Percentiles rank a stretch among this genome's conserved stretches.
Conservation (phyloP, 2,329 filamentous ascomycete genomes). For the Diaporthe amygdali region DNA sequence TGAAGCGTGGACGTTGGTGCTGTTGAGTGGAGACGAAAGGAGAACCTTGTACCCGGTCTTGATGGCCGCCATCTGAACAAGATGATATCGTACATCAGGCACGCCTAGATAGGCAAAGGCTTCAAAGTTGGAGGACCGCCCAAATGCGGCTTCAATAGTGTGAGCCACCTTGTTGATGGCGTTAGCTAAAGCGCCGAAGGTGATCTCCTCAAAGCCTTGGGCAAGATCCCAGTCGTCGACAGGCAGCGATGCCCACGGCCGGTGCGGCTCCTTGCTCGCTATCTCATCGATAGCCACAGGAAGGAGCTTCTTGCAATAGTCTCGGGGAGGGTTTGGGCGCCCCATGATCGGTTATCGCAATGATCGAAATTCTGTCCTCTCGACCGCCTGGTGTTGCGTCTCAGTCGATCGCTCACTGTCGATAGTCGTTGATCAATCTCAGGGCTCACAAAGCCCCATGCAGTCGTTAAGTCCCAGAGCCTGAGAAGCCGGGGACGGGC, state of each 20-base stretch:
- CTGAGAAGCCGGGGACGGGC: conserved; percentile 2
- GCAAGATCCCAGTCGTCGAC: conserved; percentile 29
- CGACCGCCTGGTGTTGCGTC: background rate
- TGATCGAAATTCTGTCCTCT: background rate
- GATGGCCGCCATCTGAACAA: conserved; percentile 28
- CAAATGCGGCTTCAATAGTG: conserved; percentile 25
- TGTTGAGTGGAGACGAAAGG: conserved; percentile 30
- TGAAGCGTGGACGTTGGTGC: conserved; percentile 23
- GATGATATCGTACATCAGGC: conserved; percentile 29
- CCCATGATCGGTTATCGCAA: background rate
- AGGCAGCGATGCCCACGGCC: conserved; percentile 29
- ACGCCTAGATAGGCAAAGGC: conserved; percentile 28
- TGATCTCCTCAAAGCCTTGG: conserved; percentile 30
- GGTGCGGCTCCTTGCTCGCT: conserved; percentile 24
- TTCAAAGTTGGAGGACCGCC: conserved; percentile 26
- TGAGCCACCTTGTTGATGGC: conserved; percentile 30
- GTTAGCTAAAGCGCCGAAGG: conserved; percentile 26
- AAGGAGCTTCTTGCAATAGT: conserved; percentile 24
- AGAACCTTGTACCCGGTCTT: conserved; percentile 30
- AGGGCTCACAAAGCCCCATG: background rate
- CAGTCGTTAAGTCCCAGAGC: background rate
- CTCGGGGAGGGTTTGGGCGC: background rate
- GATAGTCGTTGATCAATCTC: background rate
- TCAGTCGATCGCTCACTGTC: background rate
- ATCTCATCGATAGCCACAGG: conserved; percentile 28